Evolutionary conservation across 495 filamentous ascomycete genomes (phyloP).

Genomic region (Sporormia fimetaria): DNA sequence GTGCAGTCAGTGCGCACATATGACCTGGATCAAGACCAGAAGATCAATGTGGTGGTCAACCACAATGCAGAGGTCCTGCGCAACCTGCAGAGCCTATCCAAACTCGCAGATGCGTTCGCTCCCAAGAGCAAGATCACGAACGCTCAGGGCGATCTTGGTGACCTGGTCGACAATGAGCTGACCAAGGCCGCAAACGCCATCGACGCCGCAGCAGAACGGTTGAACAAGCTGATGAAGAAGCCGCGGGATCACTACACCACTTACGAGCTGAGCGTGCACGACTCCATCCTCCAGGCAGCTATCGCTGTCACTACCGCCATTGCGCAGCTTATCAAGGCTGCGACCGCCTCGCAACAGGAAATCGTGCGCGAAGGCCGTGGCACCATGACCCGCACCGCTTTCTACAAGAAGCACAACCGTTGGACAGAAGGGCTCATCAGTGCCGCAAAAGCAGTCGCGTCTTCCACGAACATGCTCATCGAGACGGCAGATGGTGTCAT

Average conservation of each 20-base stretch:
- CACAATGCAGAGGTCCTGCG: constrained; percentile 90
- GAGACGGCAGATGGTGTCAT: constrained; percentile 97
- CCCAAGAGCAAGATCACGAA: constrained; percentile 72
- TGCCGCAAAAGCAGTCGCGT: constrained; percentile 88
- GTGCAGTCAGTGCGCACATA: constrained; percentile 89
- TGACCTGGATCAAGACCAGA: constrained; percentile 72
- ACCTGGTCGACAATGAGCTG: constrained; percentile 84
- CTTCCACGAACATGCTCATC: constrained; percentile 85
- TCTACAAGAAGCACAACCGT: constrained; percentile 98
- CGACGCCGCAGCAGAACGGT: constrained; percentile 74
- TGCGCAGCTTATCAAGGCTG: constrained; percentile 89
- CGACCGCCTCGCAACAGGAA: constrained; percentile 86
- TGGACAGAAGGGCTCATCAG: constrained; percentile 98
- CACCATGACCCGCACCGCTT: constrained; percentile 77
- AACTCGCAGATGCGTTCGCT: constrained; percentile 80
- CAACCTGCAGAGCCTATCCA: constrained; percentile 80
- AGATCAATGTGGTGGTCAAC: constrained; percentile 92
- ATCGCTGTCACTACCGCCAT: constrained; percentile 96
- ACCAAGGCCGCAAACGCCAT: constrained; percentile 93
- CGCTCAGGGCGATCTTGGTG: constrained; percentile 72
- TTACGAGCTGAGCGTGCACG: constrained; percentile 89
- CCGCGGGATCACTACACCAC: constrained; percentile 89
- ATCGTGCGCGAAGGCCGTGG: constrained; percentile 94
- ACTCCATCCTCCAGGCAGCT: constrained; percentile 85
- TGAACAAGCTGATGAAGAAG: constrained; percentile 87